A percentile compares a stretch with the other conserved stretches of the same genome.
Conservation (phyloP, 192 early-diverging fungal species). For the Kickxella alabastrina region DNA sequence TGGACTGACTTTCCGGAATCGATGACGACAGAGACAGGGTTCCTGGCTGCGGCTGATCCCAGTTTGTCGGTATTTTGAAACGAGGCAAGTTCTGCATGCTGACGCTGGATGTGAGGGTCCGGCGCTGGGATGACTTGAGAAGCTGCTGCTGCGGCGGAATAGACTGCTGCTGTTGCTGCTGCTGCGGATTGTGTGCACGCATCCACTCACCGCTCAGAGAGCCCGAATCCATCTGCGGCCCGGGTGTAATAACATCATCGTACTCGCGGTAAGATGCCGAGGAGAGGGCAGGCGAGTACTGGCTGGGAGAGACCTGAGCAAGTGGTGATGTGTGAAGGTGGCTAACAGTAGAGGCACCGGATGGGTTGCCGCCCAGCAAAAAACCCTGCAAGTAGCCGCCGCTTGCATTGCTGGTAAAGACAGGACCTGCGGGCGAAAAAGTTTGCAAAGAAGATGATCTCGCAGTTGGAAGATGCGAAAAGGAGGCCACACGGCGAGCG, state of each 20-base stretch:
- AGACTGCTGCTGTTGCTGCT: constrained; percentile 14
- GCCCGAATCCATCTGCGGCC: constrained; percentile 3
- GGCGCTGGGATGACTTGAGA: constrained; percentile 13
- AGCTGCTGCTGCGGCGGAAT: constrained; percentile 9
- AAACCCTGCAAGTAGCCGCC: background rate
- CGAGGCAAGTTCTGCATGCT: constrained; percentile 48
- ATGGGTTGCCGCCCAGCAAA: constrained; percentile 1
- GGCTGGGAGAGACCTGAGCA: constrained; percentile 18
- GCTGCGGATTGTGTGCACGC: constrained; percentile 9
- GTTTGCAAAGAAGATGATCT: constrained; percentile 5
- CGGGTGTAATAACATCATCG: constrained; percentile 1
- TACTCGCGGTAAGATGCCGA: constrained; percentile 22
- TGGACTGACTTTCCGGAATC: background rate
- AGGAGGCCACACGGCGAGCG: constrained; percentile 40
- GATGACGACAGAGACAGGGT: background rate
- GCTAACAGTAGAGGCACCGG: background rate
- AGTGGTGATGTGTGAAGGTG: constrained; percentile 16
- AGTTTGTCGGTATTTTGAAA: constrained; percentile 21
- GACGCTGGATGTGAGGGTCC: constrained; percentile 35
- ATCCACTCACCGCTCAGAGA: constrained; percentile 6
- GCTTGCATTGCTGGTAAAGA: background rate
- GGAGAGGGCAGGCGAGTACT: constrained; percentile 26
- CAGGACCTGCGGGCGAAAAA: background rate
- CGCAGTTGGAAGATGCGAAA: constrained; percentile 39
- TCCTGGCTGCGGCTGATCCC: constrained; percentile 19